Evolutionary conservation across 305 asterid species (phyloP), one percentile per base, ranked within the genome.

Genomic region (Fraxinus velutina): DNA sequence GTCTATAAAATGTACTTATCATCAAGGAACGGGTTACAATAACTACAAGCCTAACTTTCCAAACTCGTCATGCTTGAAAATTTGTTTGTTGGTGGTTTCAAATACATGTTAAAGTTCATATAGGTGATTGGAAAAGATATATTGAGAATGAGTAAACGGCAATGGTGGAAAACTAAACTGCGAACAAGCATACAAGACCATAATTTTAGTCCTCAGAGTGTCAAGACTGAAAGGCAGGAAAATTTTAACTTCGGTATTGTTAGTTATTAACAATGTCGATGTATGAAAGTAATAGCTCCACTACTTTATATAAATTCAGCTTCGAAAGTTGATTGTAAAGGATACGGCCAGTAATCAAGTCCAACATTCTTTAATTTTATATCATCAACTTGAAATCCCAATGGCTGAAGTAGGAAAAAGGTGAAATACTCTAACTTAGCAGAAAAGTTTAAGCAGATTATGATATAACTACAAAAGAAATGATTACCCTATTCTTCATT

Each of bases 341-440:
- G 98, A 95, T 93, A 95, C 97, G 97, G 98, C 99, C 98, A 91
- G 87, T 95, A 93, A 87, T 92, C 99, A 78, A 93, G 96, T 85
- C 99, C 99, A 80, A 97, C 98, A n/a, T 97, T 93, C 89, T 92
- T 95, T 75, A 91, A 72, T 88, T 93, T 95, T 71, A 95, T 83
- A 82, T 90, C 94, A 86, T 93, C 96, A 75, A 93, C 89, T 89
- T 89, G 92, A 86, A 93, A 93, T 29, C 99, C 98, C 86, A 93
- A 77, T 15, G 98, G 98, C 98, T 95, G 91, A 84, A 86, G 68
- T 80, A 78, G 75, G 66, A 71, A 84, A 80, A 55, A 66, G 73
- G 66, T 24, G 30, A 21, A 73, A 76, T 42, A 60, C 79, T 78
- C 34, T 57, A 4, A 80, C 76, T 79, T 66, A 34, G 15, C 34